Percentiles rank a stretch among this genome's conserved stretches.
These are phyloP conservation scores for Sequoia sempervirens DNA, from an alignment of 75 land plant genomes.

Conservation along the genomic window DNA sequence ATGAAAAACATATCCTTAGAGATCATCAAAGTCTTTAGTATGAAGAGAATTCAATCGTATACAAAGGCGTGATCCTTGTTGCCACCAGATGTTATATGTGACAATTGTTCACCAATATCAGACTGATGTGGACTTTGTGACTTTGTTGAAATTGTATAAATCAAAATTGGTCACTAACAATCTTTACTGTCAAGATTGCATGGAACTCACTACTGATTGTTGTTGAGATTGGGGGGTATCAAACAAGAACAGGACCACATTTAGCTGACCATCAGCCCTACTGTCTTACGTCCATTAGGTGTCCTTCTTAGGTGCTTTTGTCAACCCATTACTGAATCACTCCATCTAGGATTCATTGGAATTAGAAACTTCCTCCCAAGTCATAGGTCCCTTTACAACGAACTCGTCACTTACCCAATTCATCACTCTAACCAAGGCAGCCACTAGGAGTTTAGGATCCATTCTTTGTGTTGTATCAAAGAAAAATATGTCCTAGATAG, in stretches of 20 bases:
- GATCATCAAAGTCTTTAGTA: not conserved
- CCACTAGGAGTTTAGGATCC: not conserved
- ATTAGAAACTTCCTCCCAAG: too few species aligned
- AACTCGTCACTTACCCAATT: too few species aligned
- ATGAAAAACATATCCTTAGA: too few species aligned
- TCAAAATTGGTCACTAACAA: not conserved
- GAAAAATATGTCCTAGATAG: too few species aligned
- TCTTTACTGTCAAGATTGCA: not conserved
- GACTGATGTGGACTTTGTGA: not conserved
- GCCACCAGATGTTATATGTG: not conserved
- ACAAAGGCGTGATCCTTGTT: not conserved
- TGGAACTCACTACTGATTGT: not conserved
- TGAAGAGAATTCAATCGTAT: not conserved
- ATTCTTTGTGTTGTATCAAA: not conserved
- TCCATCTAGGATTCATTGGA: not conserved
- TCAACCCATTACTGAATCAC: not conserved
- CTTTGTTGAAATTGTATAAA: not conserved
- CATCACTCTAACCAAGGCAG: too few species aligned
- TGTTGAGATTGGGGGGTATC: not conserved
- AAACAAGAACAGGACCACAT: not conserved
- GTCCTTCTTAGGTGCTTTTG: not conserved
- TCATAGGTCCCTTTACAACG: too few species aligned
- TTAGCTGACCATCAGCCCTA: not conserved
- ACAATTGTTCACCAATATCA: not conserved
- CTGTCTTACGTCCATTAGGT: not conserved